Percentiles rank a stretch among this genome's conserved stretches.
These are phyloP conservation scores for Hortiboletus flavorubellus DNA, from an alignment of 768 basidiomycete genomes.

Conservation along the genomic window DNA sequence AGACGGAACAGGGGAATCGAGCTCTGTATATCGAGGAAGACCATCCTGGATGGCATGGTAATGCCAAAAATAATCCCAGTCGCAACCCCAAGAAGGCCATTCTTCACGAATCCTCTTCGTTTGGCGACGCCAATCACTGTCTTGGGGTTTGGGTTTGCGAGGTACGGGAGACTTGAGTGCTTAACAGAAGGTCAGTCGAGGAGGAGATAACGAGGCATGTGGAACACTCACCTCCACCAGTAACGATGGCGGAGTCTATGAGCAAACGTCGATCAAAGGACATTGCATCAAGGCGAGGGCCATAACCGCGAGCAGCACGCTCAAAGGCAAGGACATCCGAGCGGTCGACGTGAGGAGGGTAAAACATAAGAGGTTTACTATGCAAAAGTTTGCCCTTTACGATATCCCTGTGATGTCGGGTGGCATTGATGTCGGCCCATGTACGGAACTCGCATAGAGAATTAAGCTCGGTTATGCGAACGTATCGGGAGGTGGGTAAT, in stretches of 20 bases:
- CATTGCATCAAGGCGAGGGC: not conserved
- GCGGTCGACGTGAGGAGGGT: not conserved
- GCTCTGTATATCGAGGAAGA: not conserved
- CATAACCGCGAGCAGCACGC: not conserved
- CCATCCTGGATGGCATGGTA: not conserved
- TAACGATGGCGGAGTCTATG: not conserved
- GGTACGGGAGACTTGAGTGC: too few relatives aligned
- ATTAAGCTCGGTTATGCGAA: not conserved
- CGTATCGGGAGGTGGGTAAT: not conserved
- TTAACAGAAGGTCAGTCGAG: too few relatives aligned
- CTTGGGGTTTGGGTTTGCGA: not conserved
- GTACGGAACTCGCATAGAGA: not conserved
- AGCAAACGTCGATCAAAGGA: not conserved
- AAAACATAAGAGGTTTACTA: conserved; percentile 1
- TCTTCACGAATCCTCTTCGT: not conserved
- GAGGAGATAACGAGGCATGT: too few relatives aligned
- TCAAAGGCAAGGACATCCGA: not conserved
- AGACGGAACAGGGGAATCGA: not conserved
- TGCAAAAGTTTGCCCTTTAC: not conserved
- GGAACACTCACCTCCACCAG: too few relatives aligned
- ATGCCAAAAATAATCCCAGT: not conserved
- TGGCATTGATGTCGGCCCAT: not conserved
- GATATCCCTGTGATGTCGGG: not conserved
- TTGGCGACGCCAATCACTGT: not conserved
- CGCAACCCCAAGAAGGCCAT: not conserved